These are phyloP conservation scores for Colletotrichum costaricense DNA, from an alignment of 2,329 filamentous ascomycete genomes.

Conservation along the genomic window DNA sequence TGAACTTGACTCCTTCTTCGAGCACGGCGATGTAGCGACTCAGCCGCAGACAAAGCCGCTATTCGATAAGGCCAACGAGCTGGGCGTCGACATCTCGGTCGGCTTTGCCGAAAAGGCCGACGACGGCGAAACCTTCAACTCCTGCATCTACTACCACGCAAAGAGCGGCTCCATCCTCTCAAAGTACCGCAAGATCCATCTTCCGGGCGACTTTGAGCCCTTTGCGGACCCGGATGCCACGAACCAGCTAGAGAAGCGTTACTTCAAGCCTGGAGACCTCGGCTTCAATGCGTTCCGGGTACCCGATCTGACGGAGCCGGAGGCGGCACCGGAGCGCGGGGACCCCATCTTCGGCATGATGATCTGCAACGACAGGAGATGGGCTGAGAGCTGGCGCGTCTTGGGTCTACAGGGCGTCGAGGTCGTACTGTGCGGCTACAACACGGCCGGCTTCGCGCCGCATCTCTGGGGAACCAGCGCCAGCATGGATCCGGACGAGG, in stretches of 20 bases:
- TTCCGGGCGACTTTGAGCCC: slow-evolving; percentile 64
- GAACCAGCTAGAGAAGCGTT: slow-evolving; percentile 67
- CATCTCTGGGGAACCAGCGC: slow-evolving; percentile 50
- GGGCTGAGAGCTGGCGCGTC: slow-evolving; percentile 64
- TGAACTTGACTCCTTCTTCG: slow-evolving; percentile 62
- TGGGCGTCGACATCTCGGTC: slow-evolving; percentile 61
- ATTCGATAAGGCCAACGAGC: slow-evolving; percentile 58
- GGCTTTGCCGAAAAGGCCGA: slow-evolving; percentile 61
- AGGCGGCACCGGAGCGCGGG: slow-evolving; percentile 51
- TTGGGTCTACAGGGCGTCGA: slow-evolving; percentile 58
- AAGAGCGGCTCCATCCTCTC: slow-evolving; percentile 51
- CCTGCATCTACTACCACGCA: slow-evolving; percentile 66
- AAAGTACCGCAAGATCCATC: slow-evolving; percentile 67
- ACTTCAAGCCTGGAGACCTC: slow-evolving; percentile 63
- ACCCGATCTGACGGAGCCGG: slow-evolving; percentile 53
- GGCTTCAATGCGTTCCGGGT: slow-evolving; percentile 65
- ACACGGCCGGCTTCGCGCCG: slow-evolving; percentile 61
- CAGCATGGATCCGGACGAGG: slow-evolving; percentile 40
- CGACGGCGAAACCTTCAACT: slow-evolving; percentile 52
- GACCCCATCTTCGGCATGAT: slow-evolving; percentile 66
- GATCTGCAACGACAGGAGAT: slow-evolving; percentile 66
- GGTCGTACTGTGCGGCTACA: slow-evolving; percentile 55
- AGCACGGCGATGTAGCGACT: slow-evolving; percentile 54
- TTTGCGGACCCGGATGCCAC: slow-evolving; percentile 58
- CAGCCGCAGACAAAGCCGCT: slow-evolving; percentile 58